Conservation (phyloP, 2,329 filamentous ascomycete genomes). For the Colletotrichum shisoi region DNA sequence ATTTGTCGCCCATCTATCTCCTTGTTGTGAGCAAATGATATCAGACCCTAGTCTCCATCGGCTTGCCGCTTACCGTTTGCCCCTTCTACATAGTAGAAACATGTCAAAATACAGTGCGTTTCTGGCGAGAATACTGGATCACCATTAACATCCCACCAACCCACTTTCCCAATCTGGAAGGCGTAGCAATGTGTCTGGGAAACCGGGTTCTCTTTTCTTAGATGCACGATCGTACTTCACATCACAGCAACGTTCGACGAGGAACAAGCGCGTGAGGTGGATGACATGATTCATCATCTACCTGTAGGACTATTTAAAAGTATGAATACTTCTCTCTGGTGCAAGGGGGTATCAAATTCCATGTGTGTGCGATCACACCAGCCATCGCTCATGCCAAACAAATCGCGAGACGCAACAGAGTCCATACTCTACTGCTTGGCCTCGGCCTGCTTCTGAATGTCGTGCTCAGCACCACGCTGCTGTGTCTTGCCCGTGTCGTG, state of each 20-base stretch:
- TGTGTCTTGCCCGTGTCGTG: conserved; percentile 85
- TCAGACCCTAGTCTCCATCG: neutral
- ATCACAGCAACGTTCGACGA: neutral
- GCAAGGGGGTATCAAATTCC: conserved; percentile 39
- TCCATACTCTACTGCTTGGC: conserved; percentile 45
- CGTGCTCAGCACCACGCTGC: conserved; percentile 82
- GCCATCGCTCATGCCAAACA: neutral
- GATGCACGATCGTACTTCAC: rapidly evolving
- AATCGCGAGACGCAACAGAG: neutral
- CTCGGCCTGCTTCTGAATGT: conserved; percentile 76
- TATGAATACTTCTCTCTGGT: conserved; percentile 14
- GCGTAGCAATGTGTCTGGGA: neutral
- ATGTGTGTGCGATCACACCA: conserved; percentile 7
- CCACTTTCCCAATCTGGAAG: conserved; percentile 23
- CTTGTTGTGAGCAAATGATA: neutral
- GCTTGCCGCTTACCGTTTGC: neutral
- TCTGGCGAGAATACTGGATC: neutral
- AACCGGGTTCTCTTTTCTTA: neutral
- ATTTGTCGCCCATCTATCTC: neutral
- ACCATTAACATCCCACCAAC: neutral
- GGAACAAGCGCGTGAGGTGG: neutral
- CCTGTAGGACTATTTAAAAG: neutral
- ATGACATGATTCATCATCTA: conserved; percentile 10
- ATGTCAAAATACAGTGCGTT: neutral
- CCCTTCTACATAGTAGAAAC: too few relatives aligned